phyloP scores from a whole-genome alignment of 192 early-diverging fungal genomes.

The Coemansia sp. region DNA sequence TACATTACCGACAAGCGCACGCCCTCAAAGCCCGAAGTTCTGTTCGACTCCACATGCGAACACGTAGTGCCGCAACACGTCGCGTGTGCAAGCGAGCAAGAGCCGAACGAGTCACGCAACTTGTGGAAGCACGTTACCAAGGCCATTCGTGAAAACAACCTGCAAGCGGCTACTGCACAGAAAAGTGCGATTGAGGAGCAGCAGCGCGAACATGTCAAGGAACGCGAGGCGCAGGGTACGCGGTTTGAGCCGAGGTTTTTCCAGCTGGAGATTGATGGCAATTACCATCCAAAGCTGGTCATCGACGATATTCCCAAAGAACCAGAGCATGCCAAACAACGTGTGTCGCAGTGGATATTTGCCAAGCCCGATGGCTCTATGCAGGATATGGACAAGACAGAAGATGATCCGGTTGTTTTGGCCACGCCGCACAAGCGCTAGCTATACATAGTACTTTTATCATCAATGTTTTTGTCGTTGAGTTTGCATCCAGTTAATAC shows the following conservation, averaged over 20 bases:
- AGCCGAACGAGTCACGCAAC: slow-evolving; percentile 78
- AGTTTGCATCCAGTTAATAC: too few species aligned
- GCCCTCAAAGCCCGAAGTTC: slow-evolving; percentile 49
- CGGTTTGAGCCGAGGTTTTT: slow-evolving; percentile 70
- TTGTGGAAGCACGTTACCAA: slow-evolving; percentile 76
- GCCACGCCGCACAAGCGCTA: slow-evolving; percentile 11
- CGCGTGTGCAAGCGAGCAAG: slow-evolving; percentile 66
- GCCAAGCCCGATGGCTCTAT: slow-evolving; percentile 27
- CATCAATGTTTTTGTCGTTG: too few species aligned
- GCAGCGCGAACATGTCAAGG: slow-evolving; percentile 63
- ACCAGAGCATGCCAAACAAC: slow-evolving; percentile 23
- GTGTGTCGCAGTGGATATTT: slow-evolving; percentile 43
- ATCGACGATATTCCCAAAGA: slow-evolving; percentile 36
- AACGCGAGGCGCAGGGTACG: slow-evolving; percentile 56
- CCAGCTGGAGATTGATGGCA: slow-evolving; percentile 44
- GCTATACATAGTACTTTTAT: neutral
- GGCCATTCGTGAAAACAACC: slow-evolving; percentile 62
- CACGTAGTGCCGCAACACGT: slow-evolving; percentile 70
- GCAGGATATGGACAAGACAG: slow-evolving; percentile 35
- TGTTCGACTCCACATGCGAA: slow-evolving; percentile 71
- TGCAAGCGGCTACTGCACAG: slow-evolving; percentile 67
- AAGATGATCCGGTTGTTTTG: slow-evolving; percentile 40
- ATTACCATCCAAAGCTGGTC: slow-evolving; percentile 45
- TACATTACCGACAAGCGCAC: slow-evolving; percentile 29
- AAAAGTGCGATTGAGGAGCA: slow-evolving; percentile 71